Evolutionary conservation across 2,329 filamentous ascomycete species (phyloP).

Genomic region (Fusarium luffae): DNA sequence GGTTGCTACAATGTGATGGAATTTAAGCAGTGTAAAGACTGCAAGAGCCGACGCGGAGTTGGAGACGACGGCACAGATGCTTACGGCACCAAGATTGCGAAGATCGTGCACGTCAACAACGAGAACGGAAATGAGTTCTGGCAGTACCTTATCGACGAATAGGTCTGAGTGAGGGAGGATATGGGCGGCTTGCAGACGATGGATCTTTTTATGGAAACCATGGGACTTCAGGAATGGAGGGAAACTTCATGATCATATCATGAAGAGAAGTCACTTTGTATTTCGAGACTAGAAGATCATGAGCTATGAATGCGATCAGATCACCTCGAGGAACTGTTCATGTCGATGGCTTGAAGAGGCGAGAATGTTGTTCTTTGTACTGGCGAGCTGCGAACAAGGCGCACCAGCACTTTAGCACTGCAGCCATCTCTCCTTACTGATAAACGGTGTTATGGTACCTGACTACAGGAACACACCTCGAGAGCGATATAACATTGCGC

Average conservation of each 20-base stretch:
- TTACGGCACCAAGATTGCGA: slow-evolving; percentile 26
- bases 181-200: background rate
- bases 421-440: background rate
- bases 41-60: slow-evolving; percentile 25
- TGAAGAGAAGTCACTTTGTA: background rate
- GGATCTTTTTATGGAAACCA: background rate
- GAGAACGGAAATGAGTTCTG: slow-evolving; percentile 25
- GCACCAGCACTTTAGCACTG: too few species aligned
- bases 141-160: slow-evolving; percentile 11
- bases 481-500: background rate
- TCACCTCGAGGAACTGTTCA: background rate
- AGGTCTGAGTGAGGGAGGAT: background rate
- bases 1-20: slow-evolving; percentile 19
- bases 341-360: background rate
- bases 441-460: background rate
- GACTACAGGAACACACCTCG: too few species aligned
- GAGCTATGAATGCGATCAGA: background rate
- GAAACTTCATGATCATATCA: background rate
- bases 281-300: background rate
- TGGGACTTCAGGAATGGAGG: background rate
- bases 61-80: slow-evolving; percentile 29
- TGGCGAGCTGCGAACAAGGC: background rate
- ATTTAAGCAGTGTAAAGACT: slow-evolving; percentile 25
- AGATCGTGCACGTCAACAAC: slow-evolving; percentile 18
- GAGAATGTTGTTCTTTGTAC: background rate